Percentiles rank a stretch among this genome's conserved stretches.
Conservation (phyloP, 1,284 basidiomycete species). For the Pisolithus thermaeus region DNA sequence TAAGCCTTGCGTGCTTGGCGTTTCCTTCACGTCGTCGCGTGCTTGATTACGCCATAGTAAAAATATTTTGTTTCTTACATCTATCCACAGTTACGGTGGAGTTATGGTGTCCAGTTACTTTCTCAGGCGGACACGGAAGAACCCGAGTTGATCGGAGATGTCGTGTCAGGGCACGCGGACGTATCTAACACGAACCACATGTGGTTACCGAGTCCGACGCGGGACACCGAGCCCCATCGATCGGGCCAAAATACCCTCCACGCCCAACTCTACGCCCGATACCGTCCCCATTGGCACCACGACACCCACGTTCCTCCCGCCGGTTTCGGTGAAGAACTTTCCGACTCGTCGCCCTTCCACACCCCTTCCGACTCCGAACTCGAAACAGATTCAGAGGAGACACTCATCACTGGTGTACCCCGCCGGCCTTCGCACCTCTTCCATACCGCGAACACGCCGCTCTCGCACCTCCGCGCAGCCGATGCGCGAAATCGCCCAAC, state of each 20-base stretch:
- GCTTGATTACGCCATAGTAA: neutral
- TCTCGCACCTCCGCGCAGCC: neutral
- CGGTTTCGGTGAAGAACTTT: neutral
- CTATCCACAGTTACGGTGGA: constrained; percentile 71
- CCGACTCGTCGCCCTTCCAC: neutral
- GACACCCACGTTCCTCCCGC: constrained; percentile 5
- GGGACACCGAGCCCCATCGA: neutral
- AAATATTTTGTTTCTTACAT: neutral
- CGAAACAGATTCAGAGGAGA: neutral
- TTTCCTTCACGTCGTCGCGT: neutral
- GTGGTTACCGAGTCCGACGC: neutral
- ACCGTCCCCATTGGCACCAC: neutral
- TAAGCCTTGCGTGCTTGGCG: constrained; percentile 24
- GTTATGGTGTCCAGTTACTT: constrained; percentile 77
- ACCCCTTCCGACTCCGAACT: neutral
- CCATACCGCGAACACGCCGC: neutral
- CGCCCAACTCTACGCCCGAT: neutral
- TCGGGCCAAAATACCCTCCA: neutral
- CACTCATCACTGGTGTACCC: neutral
- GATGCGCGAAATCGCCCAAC: neutral
- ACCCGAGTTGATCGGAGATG: constrained; percentile 9
- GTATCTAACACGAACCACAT: neutral
- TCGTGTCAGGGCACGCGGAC: neutral
- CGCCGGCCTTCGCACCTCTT: neutral
- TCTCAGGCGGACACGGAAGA: constrained; percentile 61